phyloP scores from a whole-genome alignment of 2,329 filamentous ascomycete genomes.

The Didymella arachidicola region DNA sequence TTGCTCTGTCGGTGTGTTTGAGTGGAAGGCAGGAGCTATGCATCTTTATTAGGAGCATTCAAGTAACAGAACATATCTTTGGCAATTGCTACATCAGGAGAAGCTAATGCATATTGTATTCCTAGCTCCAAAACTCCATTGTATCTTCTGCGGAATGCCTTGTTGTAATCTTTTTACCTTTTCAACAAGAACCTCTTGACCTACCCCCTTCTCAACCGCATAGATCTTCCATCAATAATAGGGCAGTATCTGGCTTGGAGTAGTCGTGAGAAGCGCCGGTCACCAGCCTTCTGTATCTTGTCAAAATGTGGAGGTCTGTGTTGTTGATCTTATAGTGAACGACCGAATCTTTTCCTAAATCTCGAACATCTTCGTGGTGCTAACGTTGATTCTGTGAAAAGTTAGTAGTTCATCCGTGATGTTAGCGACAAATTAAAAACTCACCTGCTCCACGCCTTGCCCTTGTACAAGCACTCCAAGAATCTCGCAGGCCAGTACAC shows the following conservation, averaged over 20 bases:
- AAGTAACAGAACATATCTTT: too few species aligned
- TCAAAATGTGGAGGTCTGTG: too few species aligned
- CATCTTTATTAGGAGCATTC: too few species aligned
- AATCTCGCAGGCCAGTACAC: slow-evolving; percentile 64
- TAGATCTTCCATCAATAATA: not conserved
- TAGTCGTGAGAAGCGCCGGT: not conserved
- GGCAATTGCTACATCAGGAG: too few species aligned
- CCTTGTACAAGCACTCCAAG: slow-evolving; percentile 52
- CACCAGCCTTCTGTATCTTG: not conserved
- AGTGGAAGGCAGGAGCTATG: too few species aligned
- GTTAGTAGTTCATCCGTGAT: slow-evolving; percentile 1
- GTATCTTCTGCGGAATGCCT: not conserved
- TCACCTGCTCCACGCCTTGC: slow-evolving; percentile 63
- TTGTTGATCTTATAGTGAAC: not conserved
- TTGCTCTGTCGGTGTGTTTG: too few species aligned
- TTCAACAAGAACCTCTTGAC: not conserved
- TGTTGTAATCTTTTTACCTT: not conserved
- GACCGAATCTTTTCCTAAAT: not conserved
- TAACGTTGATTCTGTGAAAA: slow-evolving; percentile 66
- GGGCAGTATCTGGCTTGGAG: not conserved
- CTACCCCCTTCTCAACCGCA: not conserved
- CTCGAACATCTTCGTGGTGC: slow-evolving; percentile 67
- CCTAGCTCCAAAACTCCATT: not conserved
- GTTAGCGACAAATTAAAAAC: not conserved
- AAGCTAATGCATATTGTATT: not conserved